A percentile compares a stretch with the other conserved stretches of the same genome.
phyloP scores from a whole-genome alignment of 2,329 filamentous ascomycete genomes.

The Talaromyces sp. region DNA sequence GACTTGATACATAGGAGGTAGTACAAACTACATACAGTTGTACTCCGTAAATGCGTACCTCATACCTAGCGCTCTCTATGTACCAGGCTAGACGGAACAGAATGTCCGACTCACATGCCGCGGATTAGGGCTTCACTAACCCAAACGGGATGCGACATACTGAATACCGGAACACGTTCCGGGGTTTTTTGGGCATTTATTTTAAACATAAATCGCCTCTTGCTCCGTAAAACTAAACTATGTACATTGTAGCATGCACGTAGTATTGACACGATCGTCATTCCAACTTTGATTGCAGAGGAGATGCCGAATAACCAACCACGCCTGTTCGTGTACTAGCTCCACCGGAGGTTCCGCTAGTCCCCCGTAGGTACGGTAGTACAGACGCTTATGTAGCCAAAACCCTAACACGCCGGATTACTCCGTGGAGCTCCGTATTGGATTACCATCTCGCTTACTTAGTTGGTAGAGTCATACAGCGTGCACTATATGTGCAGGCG shows the following conservation, averaged over 20 bases:
- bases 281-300: not conserved
- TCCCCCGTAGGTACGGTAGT: not conserved
- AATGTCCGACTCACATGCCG: not conserved
- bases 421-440: not conserved
- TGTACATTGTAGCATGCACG: not conserved
- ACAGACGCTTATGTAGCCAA: not conserved
- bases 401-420: not conserved
- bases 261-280: constrained; percentile 1
- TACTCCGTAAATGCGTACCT: not conserved
- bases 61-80: not conserved
- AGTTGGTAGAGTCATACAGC: no score
- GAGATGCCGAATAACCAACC: not conserved
- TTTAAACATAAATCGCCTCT: not conserved
- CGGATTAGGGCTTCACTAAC: constrained; percentile 1
- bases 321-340: not conserved
- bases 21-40: not conserved
- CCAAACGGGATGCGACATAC: not conserved
- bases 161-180: not conserved
- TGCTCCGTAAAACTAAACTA: not conserved
- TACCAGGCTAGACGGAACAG: not conserved
- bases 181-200: not conserved
- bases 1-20: not conserved
- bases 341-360: not conserved
- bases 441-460: not conserved
- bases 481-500: not conserved